Percentiles rank a stretch among this genome's conserved stretches.
These are phyloP conservation scores for Monarda citriodora DNA, from an alignment of 305 asterid genomes.

Conservation along the genomic window DNA sequence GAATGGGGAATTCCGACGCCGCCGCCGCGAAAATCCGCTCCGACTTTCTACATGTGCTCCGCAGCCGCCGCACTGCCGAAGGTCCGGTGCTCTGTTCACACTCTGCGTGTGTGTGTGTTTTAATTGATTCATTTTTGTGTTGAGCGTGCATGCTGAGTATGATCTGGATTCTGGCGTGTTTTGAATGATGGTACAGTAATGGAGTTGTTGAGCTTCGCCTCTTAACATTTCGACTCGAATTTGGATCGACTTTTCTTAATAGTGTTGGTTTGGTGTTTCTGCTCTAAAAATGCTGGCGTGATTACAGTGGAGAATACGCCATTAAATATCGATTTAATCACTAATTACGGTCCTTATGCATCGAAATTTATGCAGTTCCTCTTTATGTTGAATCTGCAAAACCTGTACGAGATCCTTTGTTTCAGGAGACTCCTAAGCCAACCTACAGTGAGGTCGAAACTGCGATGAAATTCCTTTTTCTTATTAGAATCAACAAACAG, in stretches of 20 bases:
- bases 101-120: background rate
- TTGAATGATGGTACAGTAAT: conserved; percentile 9
- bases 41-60: conserved; percentile 64
- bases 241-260: background rate
- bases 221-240: conserved; percentile 3
- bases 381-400: conserved; percentile 59
- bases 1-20: conserved; percentile 36
- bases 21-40: conserved; percentile 48
- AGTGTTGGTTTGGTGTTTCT: conserved; percentile 4
- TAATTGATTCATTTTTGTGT: background rate
- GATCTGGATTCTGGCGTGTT: conserved; percentile 9
- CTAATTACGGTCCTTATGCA: background rate
- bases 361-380: conserved; percentile 48
- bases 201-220: background rate
- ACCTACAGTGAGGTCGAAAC: conserved; percentile 65
- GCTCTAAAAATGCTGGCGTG: background rate
- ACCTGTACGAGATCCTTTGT: conserved; percentile 74
- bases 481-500: conserved; percentile 1
- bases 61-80: conserved; percentile 62
- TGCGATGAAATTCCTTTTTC: conserved; percentile 9
- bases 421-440: conserved; percentile 77
- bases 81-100: conserved; percentile 31
- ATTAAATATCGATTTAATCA: background rate
- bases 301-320: background rate
- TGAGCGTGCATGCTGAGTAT: conserved; percentile 10